Evolutionary conservation across 2,329 filamentous ascomycete species (phyloP).

Genomic region (Colletotrichum truncatum): DNA sequence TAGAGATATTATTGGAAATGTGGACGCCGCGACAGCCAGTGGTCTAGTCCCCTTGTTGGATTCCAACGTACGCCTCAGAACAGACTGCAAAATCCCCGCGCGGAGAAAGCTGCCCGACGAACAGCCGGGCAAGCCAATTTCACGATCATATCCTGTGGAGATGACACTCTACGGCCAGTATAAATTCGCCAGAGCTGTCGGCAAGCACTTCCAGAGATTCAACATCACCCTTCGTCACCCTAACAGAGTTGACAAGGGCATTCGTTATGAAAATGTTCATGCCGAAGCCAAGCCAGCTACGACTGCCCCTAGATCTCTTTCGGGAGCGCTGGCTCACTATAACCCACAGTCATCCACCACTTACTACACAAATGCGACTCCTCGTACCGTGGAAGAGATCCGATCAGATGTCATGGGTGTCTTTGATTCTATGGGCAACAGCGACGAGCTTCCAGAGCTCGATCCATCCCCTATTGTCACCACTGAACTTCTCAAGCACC

Average conservation of each 20-base stretch:
- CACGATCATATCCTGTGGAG: conserved; percentile 69
- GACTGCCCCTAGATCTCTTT: conserved; percentile 38
- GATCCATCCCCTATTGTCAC: conserved; percentile 70
- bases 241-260: conserved; percentile 67
- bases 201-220: conserved; percentile 71
- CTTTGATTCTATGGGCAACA: conserved; percentile 84
- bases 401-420: conserved; percentile 85
- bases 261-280: conserved; percentile 83
- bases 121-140: conserved; percentile 68
- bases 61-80: conserved; percentile 70
- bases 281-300: conserved; percentile 54
- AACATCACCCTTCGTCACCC: conserved; percentile 69
- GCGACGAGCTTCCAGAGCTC: conserved; percentile 78
- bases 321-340: conserved; percentile 23
- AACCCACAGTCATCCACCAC: conserved; percentile 22
- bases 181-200: conserved; percentile 71
- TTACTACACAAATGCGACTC: conserved; percentile 40
- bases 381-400: conserved; percentile 84
- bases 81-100: conserved; percentile 75
- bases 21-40: conserved; percentile 74
- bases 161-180: conserved; percentile 84
- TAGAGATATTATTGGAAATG: conserved; percentile 75
- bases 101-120: conserved; percentile 73
- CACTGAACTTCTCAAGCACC: conserved; percentile 80
- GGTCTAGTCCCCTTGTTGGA: conserved; percentile 81